Conservation (phyloP, 2,329 filamentous ascomycete species). For the Alternaria atra region DNA sequence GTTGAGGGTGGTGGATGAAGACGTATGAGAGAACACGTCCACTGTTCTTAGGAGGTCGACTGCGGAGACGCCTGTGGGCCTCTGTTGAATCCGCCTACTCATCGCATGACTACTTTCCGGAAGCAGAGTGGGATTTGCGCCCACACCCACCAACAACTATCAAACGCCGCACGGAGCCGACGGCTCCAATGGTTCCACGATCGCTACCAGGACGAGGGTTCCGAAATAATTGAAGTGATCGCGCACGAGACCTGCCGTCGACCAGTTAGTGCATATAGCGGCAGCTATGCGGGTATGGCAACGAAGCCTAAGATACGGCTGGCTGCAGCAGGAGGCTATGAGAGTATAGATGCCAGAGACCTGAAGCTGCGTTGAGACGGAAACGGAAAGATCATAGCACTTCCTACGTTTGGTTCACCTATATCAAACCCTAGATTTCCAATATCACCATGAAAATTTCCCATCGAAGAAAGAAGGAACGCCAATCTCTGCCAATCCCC, state of each 20-base stretch:
- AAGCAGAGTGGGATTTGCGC: neutral
- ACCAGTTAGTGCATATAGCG: neutral
- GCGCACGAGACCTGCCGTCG: neutral
- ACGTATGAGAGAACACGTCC: neutral
- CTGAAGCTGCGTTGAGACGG: neutral
- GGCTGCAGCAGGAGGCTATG: neutral
- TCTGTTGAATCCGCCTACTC: neutral
- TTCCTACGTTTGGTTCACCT: neutral
- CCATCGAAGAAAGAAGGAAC: slow-evolving; percentile 7
- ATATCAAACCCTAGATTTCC: neutral
- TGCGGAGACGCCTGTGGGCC: neutral
- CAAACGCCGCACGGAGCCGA: neutral
- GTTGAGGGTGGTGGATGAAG: slow-evolving; percentile 1
- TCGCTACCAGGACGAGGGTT: neutral
- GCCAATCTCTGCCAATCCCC: slow-evolving; percentile 12
- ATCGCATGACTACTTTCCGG: neutral
- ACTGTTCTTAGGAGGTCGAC: neutral
- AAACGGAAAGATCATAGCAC: neutral
- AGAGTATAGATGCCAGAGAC: neutral
- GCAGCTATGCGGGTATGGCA: neutral
- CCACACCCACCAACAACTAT: neutral
- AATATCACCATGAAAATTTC: slow-evolving; percentile 2
- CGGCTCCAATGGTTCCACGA: neutral
- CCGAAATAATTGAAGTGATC: neutral
- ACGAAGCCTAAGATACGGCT: neutral